Evolutionary conservation across 257 asterid genomes (phyloP).

Genomic region (Verbena officinalis): DNA sequence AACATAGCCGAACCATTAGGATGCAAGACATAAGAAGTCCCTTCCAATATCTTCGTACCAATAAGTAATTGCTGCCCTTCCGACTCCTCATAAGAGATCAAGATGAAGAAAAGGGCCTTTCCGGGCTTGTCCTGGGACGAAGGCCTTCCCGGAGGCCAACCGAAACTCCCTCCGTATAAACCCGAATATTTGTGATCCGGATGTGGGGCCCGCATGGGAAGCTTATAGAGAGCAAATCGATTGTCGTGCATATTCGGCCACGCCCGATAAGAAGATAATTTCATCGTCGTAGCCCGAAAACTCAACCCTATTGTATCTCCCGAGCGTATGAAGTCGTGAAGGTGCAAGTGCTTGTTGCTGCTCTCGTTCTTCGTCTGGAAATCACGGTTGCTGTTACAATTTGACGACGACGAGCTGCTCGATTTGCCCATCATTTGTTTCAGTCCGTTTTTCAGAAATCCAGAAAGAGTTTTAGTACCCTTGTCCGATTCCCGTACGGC

Average conservation of each 20-base stretch:
- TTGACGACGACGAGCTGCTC: conserved; percentile 48
- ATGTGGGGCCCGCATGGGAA: conserved; percentile 59
- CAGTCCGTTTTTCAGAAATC: conserved; percentile 61
- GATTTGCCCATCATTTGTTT: conserved; percentile 76
- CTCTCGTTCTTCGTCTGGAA: conserved; percentile 47
- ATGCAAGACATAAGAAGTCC: conserved; percentile 80
- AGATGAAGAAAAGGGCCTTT: conserved; percentile 73
- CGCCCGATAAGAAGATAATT: conserved; percentile 70
- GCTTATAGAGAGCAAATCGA: conserved; percentile 78
- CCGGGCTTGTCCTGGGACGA: conserved; percentile 77
- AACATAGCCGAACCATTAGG: conserved; percentile 98
- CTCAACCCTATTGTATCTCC: conserved; percentile 70
- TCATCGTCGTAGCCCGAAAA: conserved; percentile 67
- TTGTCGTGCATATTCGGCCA: conserved; percentile 95
- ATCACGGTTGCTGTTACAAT: conserved; percentile 48
- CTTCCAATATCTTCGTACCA: conserved; percentile 85
- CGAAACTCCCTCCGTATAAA: conserved; percentile 89
- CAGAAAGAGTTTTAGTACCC: conserved; percentile 65
- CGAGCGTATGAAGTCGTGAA: conserved; percentile 68
- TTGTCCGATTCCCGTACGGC: conserved; percentile 45
- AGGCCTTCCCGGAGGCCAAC: conserved; percentile 89
- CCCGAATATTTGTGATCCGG: conserved; percentile 68
- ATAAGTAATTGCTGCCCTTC: conserved; percentile 64
- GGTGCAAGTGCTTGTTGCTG: conserved; percentile 63
- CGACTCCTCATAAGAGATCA: conserved; percentile 78